These are phyloP conservation scores for Lepiota subincarnata DNA, from an alignment of 768 basidiomycete species.

Conservation along the genomic window DNA sequence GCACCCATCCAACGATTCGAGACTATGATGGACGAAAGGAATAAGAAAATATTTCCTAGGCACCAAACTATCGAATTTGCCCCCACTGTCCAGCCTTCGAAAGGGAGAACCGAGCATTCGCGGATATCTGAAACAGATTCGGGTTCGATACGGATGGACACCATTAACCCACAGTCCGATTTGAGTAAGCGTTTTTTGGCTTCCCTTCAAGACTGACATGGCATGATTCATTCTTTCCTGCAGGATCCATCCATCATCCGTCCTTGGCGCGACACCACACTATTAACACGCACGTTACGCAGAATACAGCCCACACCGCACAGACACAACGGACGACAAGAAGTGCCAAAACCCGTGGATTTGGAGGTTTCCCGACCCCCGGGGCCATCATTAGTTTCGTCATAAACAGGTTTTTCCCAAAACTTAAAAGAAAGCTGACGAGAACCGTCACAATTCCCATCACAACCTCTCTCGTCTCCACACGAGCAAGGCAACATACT, in stretches of 20 bases:
- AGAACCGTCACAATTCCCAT: constrained; percentile 74
- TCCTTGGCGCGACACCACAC: constrained; percentile 13
- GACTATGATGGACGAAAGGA: constrained; percentile 25
- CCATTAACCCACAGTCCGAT: background rate
- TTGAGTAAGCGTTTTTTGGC: background rate
- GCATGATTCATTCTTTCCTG: background rate
- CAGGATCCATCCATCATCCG: constrained; percentile 8
- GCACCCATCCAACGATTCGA: constrained; percentile 34
- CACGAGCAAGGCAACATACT: constrained; percentile 35
- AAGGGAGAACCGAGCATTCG: constrained; percentile 18
- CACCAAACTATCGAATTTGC: constrained; percentile 40
- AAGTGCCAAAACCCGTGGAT: constrained; percentile 40
- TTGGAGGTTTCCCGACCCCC: constrained; percentile 77
- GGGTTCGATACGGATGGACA: constrained; percentile 4
- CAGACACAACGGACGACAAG: constrained; percentile 16
- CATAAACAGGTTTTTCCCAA: constrained; percentile 60
- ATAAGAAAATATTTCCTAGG: constrained; percentile 27
- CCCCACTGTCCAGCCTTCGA: constrained; percentile 26
- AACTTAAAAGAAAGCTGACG: constrained; percentile 50
- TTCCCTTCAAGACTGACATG: background rate
- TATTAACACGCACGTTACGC: constrained; percentile 10
- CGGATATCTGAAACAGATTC: constrained; percentile 11
- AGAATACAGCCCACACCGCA: constrained; percentile 14
- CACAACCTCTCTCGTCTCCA: constrained; percentile 56
- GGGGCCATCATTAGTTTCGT: constrained; percentile 47